A percentile compares a stretch with the other conserved stretches of the same genome.
These are phyloP conservation scores for Daldinia decipiens DNA, from an alignment of 495 filamentous ascomycete genomes.

Conservation along the genomic window DNA sequence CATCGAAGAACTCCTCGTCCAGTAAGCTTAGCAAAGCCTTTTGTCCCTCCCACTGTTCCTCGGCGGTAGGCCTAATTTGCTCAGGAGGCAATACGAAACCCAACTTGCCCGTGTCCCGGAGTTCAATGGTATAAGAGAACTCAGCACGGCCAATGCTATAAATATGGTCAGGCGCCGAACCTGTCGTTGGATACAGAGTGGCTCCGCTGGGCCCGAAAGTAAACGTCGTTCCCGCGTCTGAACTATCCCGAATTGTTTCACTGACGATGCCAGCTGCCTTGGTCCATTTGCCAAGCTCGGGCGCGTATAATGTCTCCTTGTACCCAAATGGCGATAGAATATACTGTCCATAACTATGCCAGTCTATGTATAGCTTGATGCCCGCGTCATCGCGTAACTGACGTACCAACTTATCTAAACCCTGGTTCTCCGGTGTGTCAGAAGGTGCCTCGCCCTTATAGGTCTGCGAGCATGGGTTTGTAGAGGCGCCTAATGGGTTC, in stretches of 20 bases:
- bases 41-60: slow-evolving; percentile 60
- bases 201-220: slow-evolving; percentile 61
- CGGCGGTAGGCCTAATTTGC: slow-evolving; percentile 54
- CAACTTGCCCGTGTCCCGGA: slow-evolving; percentile 57
- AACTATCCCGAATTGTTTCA: slow-evolving; percentile 54
- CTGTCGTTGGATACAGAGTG: slow-evolving; percentile 60
- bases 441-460: slow-evolving; percentile 55
- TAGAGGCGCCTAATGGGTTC: slow-evolving; percentile 54
- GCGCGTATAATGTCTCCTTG: slow-evolving; percentile 40
- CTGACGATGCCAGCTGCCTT: slow-evolving; percentile 46
- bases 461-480: slow-evolving; percentile 59
- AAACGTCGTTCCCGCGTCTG: slow-evolving; percentile 48
- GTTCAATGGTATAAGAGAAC: slow-evolving; percentile 60
- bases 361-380: slow-evolving; percentile 52
- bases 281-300: slow-evolving; percentile 59
- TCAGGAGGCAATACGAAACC: slow-evolving; percentile 61
- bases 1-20: slow-evolving; percentile 12
- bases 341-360: slow-evolving; percentile 60
- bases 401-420: slow-evolving; percentile 46
- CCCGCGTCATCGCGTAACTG: slow-evolving; percentile 47
- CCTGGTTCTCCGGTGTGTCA: slow-evolving; percentile 42
- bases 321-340: slow-evolving; percentile 36
- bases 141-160: slow-evolving; percentile 56
- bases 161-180: slow-evolving; percentile 59
- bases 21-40: slow-evolving; percentile 50